Percentiles rank a stretch among this genome's conserved stretches.
Evolutionary conservation across 2,329 filamentous ascomycete species (phyloP).

Genomic region (Rutstroemia sp.): DNA sequence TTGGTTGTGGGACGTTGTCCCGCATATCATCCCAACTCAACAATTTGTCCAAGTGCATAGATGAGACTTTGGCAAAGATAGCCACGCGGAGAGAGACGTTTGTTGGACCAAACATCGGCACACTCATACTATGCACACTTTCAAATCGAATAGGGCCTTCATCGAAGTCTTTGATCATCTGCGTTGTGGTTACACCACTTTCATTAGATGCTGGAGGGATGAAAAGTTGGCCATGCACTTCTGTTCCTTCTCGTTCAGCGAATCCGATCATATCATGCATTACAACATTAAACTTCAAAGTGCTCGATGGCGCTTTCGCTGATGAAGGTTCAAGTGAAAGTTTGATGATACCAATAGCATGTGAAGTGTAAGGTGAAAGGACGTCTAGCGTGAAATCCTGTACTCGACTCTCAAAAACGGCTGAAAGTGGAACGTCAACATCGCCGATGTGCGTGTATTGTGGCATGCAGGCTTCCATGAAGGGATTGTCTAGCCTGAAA

Average conservation of each 20-base stretch:
- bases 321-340: conserved; percentile 90
- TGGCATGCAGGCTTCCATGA: conserved; percentile 83
- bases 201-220: conserved; percentile 85
- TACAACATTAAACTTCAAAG: conserved; percentile 95
- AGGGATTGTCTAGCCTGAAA: conserved; percentile 86
- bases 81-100: conserved; percentile 75
- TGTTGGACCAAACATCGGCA: conserved; percentile 70
- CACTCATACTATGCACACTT: conserved; percentile 96
- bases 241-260: conserved; percentile 87
- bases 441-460: conserved; percentile 91
- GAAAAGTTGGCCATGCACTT: conserved; percentile 96
- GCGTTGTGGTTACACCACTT: conserved; percentile 87
- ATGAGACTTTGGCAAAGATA: conserved; percentile 83
- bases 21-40: conserved; percentile 99
- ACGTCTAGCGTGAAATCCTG: conserved; percentile 92
- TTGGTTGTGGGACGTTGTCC: conserved; percentile 59
- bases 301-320: conserved; percentile 83
- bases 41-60: conserved; percentile 94
- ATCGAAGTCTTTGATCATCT: conserved; percentile 90
- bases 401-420: conserved; percentile 89
- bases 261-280: conserved; percentile 97
- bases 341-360: conserved; percentile 83
- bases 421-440: conserved; percentile 82
- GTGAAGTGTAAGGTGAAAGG: conserved; percentile 84
- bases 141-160: conserved; percentile 90